These are phyloP conservation scores for Cercospora sojina DNA, from an alignment of 2,329 filamentous ascomycete species.

Conservation along the genomic window DNA sequence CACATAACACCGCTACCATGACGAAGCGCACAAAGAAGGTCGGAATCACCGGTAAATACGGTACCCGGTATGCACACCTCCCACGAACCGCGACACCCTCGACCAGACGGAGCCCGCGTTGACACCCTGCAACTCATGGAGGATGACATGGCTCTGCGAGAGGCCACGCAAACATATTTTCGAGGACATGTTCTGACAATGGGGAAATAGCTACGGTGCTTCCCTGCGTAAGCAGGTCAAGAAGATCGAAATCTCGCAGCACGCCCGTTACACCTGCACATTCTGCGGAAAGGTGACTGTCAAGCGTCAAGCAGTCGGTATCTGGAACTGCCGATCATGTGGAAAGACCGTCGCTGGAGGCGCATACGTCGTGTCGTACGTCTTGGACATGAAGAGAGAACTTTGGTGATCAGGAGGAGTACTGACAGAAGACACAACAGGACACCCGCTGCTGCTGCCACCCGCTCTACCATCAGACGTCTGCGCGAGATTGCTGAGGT, in stretches of 20 bases:
- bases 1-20: constrained; percentile 61
- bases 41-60: constrained; percentile 98
- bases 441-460: constrained; percentile 88
- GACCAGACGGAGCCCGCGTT: constrained; percentile 14
- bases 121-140: background rate
- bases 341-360: constrained; percentile 90
- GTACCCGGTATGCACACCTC: constrained; percentile 71
- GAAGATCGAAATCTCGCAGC: constrained; percentile 99
- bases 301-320: constrained; percentile 79
- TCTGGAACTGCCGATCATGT: constrained; percentile 96
- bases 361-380: constrained; percentile 96
- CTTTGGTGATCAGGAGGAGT: background rate
- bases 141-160: background rate
- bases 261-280: constrained; percentile 95
- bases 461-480: constrained; percentile 94
- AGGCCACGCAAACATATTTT: background rate
- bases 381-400: constrained; percentile 40
- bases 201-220: constrained; percentile 77
- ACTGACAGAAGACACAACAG: constrained; percentile 47
- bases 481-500: constrained; percentile 97
- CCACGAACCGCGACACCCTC: constrained; percentile 8
- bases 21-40: constrained; percentile 98
- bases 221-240: constrained; percentile 99
- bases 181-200: constrained; percentile 19
- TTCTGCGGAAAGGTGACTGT: constrained; percentile 94